Conservation (phyloP, 768 basidiomycete genomes). For the Mycena leptocephala region DNA sequence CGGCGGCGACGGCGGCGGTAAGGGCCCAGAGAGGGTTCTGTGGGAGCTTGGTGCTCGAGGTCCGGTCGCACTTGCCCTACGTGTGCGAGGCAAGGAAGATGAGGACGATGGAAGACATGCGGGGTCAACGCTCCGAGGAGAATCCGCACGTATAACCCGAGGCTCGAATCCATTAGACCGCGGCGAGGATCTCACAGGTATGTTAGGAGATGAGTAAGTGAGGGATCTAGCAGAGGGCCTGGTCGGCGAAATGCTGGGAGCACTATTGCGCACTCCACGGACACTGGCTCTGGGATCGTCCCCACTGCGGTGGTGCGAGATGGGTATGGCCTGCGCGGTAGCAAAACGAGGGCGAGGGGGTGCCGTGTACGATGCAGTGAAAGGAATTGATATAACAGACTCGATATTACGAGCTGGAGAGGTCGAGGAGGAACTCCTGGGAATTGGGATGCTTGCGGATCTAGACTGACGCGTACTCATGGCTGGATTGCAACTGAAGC, state of each 20-base stretch:
- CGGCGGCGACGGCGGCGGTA: slow-evolving; percentile 48
- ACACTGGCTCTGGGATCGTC: slow-evolving; percentile 58
- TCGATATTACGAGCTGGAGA: slow-evolving; percentile 75
- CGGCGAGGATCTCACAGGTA: slow-evolving; percentile 51
- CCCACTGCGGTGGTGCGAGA: slow-evolving; percentile 42
- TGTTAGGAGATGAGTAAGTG: slow-evolving; percentile 49
- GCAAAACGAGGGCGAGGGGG: slow-evolving; percentile 59
- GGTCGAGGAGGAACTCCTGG: slow-evolving; percentile 61
- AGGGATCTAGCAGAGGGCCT: slow-evolving; percentile 64
- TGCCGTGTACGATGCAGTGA: slow-evolving; percentile 48
- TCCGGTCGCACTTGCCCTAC: slow-evolving; percentile 60
- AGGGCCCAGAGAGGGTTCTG: slow-evolving; percentile 46
- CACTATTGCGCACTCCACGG: slow-evolving; percentile 56
- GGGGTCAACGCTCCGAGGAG: slow-evolving; percentile 58
- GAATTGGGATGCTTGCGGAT: slow-evolving; percentile 80
- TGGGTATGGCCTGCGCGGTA: slow-evolving; percentile 49
- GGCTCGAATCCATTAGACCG: slow-evolving; percentile 69
- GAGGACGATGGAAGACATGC: slow-evolving; percentile 60
- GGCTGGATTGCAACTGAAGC: slow-evolving; percentile 3
- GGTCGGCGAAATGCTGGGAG: slow-evolving; percentile 54
- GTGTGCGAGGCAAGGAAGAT: slow-evolving; percentile 58
- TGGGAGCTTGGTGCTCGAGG: slow-evolving; percentile 47
- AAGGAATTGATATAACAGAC: slow-evolving; percentile 76
- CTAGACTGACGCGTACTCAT: slow-evolving; percentile 72
- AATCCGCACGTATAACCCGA: slow-evolving; percentile 76